These are phyloP conservation scores for Flagelloscypha sp. DNA, from an alignment of 768 basidiomycete genomes.

Conservation along the genomic window DNA sequence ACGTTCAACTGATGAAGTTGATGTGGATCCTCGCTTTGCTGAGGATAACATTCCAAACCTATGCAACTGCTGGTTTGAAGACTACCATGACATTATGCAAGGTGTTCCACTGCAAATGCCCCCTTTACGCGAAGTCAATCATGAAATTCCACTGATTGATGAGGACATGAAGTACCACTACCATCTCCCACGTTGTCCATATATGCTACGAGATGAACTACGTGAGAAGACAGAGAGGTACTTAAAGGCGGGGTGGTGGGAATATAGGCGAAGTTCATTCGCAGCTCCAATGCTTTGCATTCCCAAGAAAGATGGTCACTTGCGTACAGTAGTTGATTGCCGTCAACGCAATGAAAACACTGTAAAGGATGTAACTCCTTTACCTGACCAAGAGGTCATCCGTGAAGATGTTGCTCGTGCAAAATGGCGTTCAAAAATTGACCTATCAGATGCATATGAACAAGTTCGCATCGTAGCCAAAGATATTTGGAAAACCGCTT, in stretches of 20 bases:
- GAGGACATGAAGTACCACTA: conserved; percentile 15
- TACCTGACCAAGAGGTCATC: conserved; percentile 29
- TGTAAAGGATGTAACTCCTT: conserved; percentile 27
- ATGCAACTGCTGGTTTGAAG: conserved; percentile 15
- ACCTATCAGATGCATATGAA: conserved; percentile 19
- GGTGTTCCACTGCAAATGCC: conserved; percentile 18
- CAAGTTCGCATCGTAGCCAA: conserved; percentile 13
- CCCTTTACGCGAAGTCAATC: conserved; percentile 30
- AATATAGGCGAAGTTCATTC: conserved; percentile 5
- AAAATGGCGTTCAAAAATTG: conserved; percentile 12
- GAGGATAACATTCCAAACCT: conserved; percentile 1
- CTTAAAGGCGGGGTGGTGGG: conserved; percentile 16
- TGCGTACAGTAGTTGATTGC: conserved; percentile 18
- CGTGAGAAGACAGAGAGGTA: conserved; percentile 15
- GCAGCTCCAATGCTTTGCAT: conserved; percentile 27
- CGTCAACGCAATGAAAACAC: conserved; percentile 28
- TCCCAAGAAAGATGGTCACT: conserved; percentile 15
- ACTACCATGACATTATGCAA: conserved; percentile 12
- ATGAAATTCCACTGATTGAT: conserved; percentile 33
- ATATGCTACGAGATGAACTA: conserved; percentile 24
- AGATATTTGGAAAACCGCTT: conserved; percentile 13
- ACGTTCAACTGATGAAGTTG: no score
- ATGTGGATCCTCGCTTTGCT: no score
- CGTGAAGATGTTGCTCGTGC: conserved; percentile 11
- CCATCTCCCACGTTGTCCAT: conserved; percentile 23